phyloP scores from a whole-genome alignment of 2,329 filamentous ascomycete genomes.

The Cladosporium sp. region DNA sequence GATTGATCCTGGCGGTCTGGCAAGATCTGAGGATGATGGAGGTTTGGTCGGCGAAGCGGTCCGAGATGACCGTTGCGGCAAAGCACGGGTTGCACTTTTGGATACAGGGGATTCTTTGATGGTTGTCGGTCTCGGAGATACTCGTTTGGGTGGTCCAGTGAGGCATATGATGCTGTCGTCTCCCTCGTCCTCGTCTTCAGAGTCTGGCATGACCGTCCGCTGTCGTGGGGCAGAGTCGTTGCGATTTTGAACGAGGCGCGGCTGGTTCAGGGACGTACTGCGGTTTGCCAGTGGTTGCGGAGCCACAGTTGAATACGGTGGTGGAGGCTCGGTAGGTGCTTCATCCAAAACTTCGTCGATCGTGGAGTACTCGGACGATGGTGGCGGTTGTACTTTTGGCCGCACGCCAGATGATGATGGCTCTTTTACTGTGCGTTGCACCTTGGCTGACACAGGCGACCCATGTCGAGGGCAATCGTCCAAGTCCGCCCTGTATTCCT shows the following conservation, averaged over 20 bases:
- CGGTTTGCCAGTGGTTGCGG: constrained; percentile 22
- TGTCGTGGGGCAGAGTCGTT: not conserved
- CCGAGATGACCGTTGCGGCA: constrained; percentile 5
- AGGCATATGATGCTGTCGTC: constrained; percentile 15
- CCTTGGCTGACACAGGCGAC: constrained; percentile 4
- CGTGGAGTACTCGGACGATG: constrained; percentile 21
- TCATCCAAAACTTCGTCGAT: constrained; percentile 43
- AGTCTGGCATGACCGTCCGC: constrained; percentile 20
- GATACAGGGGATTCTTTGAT: constrained; percentile 11
- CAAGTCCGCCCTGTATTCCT: constrained; percentile 40
- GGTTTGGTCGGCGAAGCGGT: constrained; percentile 7
- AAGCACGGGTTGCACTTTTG: not conserved
- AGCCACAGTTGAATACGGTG: constrained; percentile 51
- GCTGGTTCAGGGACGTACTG: not conserved
- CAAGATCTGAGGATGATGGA: constrained; percentile 14
- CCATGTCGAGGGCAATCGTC: constrained; percentile 19
- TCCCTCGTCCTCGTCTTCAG: constrained; percentile 31
- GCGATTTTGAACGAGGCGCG: not conserved
- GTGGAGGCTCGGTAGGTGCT: constrained; percentile 36
- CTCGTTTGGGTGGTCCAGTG: constrained; percentile 5
- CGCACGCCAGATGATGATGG: not conserved
- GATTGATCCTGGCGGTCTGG: not conserved
- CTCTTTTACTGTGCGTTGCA: not conserved
- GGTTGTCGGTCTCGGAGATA: not conserved
- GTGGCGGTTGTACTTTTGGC: constrained; percentile 25